These are phyloP conservation scores for Carex pumila DNA, from an alignment of 176 grass and related monocot species.

Conservation along the genomic window DNA sequence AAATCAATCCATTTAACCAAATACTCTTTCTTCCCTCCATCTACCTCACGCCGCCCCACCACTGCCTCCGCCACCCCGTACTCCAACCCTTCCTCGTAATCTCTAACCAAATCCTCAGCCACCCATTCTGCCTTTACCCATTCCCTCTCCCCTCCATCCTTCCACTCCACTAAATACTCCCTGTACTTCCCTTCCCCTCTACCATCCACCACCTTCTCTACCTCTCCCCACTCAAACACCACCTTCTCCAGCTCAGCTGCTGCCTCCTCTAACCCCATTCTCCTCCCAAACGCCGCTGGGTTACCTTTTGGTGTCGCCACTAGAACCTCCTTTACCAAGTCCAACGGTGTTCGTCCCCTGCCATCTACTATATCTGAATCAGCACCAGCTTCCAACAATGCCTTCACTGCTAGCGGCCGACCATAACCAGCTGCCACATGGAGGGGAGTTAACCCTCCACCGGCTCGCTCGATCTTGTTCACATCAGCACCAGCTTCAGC, in stretches of 20 bases:
- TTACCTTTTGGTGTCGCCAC: conserved; percentile 54
- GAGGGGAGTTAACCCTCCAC: conserved; percentile 66
- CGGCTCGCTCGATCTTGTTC: conserved; percentile 38
- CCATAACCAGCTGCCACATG: conserved; percentile 71
- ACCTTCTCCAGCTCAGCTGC: conserved; percentile 69
- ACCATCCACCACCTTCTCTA: conserved; percentile 74
- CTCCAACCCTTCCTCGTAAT: conserved; percentile 80
- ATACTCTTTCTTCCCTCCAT: conserved; percentile 58
- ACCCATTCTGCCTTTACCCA: conserved; percentile 81
- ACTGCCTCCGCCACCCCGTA: conserved; percentile 76
- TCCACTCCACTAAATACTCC: conserved; percentile 92
- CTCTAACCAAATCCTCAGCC: conserved; percentile 67
- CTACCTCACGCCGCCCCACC: conserved; percentile 37
- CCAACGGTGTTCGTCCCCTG: conserved; percentile 52
- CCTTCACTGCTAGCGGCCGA: conserved; percentile 40
- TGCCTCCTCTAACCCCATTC: conserved; percentile 60
- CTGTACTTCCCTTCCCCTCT: conserved; percentile 66
- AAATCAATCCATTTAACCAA: conserved; percentile 92
- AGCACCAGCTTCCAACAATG: conserved; percentile 58
- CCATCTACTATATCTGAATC: conserved; percentile 51
- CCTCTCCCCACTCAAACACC: conserved; percentile 93
- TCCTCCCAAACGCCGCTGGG: conserved; percentile 56
- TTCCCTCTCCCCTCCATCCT: conserved; percentile 75
- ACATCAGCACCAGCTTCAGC: conserved; percentile 56
- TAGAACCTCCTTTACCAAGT: conserved; percentile 63